Conservation (phyloP, 108 stramenopile species). For the Nitzschia inconspicua region DNA sequence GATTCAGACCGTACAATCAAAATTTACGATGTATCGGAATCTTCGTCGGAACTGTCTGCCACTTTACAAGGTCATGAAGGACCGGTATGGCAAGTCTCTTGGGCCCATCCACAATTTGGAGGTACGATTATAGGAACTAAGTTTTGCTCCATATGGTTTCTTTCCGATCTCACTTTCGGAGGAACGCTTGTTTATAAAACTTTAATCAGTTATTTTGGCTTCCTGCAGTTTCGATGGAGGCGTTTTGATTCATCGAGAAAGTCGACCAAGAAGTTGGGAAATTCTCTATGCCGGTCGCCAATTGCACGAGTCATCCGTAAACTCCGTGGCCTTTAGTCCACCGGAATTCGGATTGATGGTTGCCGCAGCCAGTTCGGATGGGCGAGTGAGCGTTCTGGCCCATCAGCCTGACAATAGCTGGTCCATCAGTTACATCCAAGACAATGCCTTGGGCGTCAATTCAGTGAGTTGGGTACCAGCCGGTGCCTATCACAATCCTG, state of each 20-base stretch:
- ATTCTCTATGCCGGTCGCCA: slow-evolving; percentile 59
- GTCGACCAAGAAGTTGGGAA: slow-evolving; percentile 77
- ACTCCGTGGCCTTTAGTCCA: slow-evolving; percentile 82
- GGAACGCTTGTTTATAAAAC: background rate
- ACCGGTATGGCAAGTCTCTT: slow-evolving; percentile 93
- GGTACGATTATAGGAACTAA: background rate
- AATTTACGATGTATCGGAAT: slow-evolving; percentile 85
- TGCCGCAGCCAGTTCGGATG: slow-evolving; percentile 78
- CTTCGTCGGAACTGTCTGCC: slow-evolving; percentile 73
- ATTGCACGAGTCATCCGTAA: slow-evolving; percentile 75
- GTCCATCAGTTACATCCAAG: slow-evolving; percentile 70
- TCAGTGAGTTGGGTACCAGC: slow-evolving; percentile 88
- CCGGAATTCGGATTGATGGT: slow-evolving; percentile 81
- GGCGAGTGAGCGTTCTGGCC: slow-evolving; percentile 72
- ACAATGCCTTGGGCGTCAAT: slow-evolving; percentile 85
- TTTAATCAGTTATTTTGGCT: slow-evolving; percentile 61
- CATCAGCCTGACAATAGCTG: slow-evolving; percentile 75
- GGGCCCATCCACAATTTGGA: slow-evolving; percentile 96
- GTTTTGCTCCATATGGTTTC: background rate
- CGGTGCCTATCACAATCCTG: slow-evolving; percentile 44
- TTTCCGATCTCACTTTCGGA: background rate
- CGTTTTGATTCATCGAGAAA: slow-evolving; percentile 85
- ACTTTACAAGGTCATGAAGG: slow-evolving; percentile 87
- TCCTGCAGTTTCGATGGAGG: slow-evolving; percentile 89
- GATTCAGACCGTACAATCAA: slow-evolving; percentile 86